Evolutionary conservation across 1,139 yeast species (phyloP), one percentile per base, ranked within the genome.

Genomic region (Citeromyces siamensis): DNA sequence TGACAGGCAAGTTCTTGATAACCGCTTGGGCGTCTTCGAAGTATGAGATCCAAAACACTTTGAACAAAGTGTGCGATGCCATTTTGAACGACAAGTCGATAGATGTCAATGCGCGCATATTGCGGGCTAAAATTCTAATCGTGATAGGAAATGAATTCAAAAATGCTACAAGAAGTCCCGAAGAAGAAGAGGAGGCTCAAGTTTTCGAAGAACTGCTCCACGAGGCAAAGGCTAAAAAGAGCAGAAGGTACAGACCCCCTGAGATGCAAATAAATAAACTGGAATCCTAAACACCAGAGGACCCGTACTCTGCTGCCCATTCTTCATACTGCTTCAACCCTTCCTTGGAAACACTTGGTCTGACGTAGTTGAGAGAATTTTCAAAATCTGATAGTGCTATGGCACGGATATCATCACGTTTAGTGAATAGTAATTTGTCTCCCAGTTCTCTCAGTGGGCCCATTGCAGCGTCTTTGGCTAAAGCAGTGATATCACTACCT

Each of bases 391-490:
- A 66, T 38, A 86, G 59, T 31, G 69, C 68, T 43, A 93, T 75
- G 1, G 96, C 81, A 40, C 98, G 62, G 41, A 93, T 88, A 44
- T 78, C 79, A 38, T 84, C 94, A 17, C 90, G 79, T 5, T 90
- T 83, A 0, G 96, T 88, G 46, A 76, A 71, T 42, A 93, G 63
- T 42, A 93, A 66, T 39, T 83, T 77, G 44, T 90, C 97, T 3
- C 98, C 98, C 23, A 90, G 64, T 22, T 88, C 79, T 45, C 98
- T 66, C 39, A 93, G 61, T 1, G 98, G 98, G 0, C 97, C 96
- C 96, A 90, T 88, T 2, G 98, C 98, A 2, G 96, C 94, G 56
- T 90, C 98, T 55, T 90, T 90, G 2, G 97, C 95, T 46, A 90
- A 62, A 0, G 97, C 95, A 1, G 97, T 90, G 39, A 90, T 73